Percentiles rank a stretch among this genome's conserved stretches.
phyloP scores from a whole-genome alignment of 768 basidiomycete species.

The Collybiopsis confluens region DNA sequence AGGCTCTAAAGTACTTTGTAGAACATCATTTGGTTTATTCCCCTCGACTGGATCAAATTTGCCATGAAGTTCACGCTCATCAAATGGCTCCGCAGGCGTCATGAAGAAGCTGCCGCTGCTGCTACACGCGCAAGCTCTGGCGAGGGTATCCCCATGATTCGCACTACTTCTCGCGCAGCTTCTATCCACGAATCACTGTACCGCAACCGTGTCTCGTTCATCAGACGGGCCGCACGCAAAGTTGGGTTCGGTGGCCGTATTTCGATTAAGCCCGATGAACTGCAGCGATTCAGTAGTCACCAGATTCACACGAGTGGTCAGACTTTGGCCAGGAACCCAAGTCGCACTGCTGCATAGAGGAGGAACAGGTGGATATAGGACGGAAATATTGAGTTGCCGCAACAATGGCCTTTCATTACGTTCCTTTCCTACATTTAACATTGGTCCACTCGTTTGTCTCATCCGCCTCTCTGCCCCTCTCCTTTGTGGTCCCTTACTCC shows the following conservation, averaged over 20 bases:
- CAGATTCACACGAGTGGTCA: constrained; percentile 78
- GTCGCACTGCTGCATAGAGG: constrained; percentile 37
- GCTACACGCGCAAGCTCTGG: constrained; percentile 33
- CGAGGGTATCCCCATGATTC: constrained; percentile 69
- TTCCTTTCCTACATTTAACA: background rate
- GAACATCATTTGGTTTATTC: constrained; percentile 96
- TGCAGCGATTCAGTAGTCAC: constrained; percentile 82
- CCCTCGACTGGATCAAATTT: constrained; percentile 95
- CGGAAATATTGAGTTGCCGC: constrained; percentile 3
- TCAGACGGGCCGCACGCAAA: constrained; percentile 81
- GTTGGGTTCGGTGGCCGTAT: constrained; percentile 85
- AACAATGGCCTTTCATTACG: background rate
- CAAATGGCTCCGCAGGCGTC: constrained; percentile 73
- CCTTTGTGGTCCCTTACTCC: constrained; percentile 4
- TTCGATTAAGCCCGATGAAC: constrained; percentile 78
- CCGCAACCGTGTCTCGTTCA: constrained; percentile 93
- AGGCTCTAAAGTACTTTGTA: constrained; percentile 27
- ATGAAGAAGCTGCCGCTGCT: constrained; percentile 31
- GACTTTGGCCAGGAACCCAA: constrained; percentile 74
- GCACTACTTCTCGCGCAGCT: constrained; percentile 86
- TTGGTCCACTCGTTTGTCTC: background rate
- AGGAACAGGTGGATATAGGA: constrained; percentile 7
- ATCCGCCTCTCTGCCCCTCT: background rate
- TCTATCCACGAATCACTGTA: constrained; percentile 90
- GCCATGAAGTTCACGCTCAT: constrained; percentile 93